Evolutionary conservation across 345 rosid species (phyloP).

Genomic region (Kandelia obovata): DNA sequence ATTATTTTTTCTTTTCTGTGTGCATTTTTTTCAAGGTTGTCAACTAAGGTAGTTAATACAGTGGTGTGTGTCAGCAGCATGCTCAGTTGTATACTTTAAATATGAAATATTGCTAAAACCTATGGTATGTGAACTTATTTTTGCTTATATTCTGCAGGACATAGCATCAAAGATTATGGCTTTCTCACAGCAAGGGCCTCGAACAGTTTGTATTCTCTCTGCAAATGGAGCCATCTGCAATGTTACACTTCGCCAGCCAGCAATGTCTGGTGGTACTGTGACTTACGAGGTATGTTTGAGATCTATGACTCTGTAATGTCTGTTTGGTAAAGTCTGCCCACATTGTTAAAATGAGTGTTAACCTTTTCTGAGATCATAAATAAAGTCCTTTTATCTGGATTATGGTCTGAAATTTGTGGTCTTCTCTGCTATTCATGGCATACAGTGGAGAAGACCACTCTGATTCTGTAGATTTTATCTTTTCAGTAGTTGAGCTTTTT

Average conservation of each 20-base stretch:
- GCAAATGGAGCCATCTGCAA: slow-evolving; percentile 78
- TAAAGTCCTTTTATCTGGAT: no score
- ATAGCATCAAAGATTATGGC: slow-evolving; percentile 64
- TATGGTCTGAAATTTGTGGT: no score
- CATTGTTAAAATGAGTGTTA: slow-evolving; percentile 6
- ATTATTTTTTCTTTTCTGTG: no score
- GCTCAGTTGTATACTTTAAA: background rate
- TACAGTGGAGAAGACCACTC: no score
- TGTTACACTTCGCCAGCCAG: slow-evolving; percentile 65
- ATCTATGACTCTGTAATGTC: background rate
- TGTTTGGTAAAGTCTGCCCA: background rate
- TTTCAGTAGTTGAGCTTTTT: no score
- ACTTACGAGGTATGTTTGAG: slow-evolving; percentile 64
- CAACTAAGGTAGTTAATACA: no score
- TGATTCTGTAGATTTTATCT: no score
- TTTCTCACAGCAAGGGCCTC: slow-evolving; percentile 78
- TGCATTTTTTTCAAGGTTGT: no score
- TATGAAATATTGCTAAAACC: background rate
- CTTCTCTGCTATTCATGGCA: no score
- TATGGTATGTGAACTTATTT: background rate
- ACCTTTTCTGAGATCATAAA: no score
- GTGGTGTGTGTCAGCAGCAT: no score
- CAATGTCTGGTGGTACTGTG: slow-evolving; percentile 48
- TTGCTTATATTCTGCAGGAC: slow-evolving; percentile 48
- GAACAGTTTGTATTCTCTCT: slow-evolving; percentile 78